Evolutionary conservation across 2,329 filamentous ascomycete species (phyloP), one percentile per base, ranked within the genome.

Genomic region (Cladorrhinum sp.): DNA sequence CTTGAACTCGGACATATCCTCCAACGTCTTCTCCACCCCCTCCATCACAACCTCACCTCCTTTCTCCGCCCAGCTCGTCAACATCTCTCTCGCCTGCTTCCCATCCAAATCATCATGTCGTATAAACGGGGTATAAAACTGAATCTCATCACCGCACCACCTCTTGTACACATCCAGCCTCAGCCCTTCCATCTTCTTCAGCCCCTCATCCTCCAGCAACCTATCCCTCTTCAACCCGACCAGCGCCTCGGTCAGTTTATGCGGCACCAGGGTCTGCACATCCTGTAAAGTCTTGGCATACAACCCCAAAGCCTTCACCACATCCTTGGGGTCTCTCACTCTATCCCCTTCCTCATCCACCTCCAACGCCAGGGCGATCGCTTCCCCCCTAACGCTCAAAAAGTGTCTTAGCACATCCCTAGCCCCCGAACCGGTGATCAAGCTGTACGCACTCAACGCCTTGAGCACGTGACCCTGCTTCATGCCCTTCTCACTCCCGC

Each of bases 121-220:
- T 36, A 96, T 90, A 77, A 92, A 96, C 0, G 93, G 93, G 0
- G 87, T 94, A 71, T 96, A 97, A 65, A 89, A 89, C 52, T 85
- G 85, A 48, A 96, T 90, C 62, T 96, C 91, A 7, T 92, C 86
- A 18, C 89, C 83, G 64, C 95, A 90, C 90, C 92, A 96, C 20
- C 82, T 82, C 65, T 88, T 86, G 69, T 91, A 86, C 9, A 95
- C 76, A 70, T 96, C 92, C 24, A 97, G 77, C 36, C 90, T 85
- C 12, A 96, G 76, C 16, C 88, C 88, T 65, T 90, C 85, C 1
- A 95, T 74, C 1, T 77, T 75, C 58, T 82, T 81, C 18, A 97
- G 77, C 1, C 86, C 81, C 1, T 81, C 74, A 71, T 96, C 90
- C n/a, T 85, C 84, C 2, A 97, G 76, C 12, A 98, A 78, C 0